These are phyloP conservation scores for Phialemonium atrogriseum DNA, from an alignment of 2,329 filamentous ascomycete species.

Conservation along the genomic window DNA sequence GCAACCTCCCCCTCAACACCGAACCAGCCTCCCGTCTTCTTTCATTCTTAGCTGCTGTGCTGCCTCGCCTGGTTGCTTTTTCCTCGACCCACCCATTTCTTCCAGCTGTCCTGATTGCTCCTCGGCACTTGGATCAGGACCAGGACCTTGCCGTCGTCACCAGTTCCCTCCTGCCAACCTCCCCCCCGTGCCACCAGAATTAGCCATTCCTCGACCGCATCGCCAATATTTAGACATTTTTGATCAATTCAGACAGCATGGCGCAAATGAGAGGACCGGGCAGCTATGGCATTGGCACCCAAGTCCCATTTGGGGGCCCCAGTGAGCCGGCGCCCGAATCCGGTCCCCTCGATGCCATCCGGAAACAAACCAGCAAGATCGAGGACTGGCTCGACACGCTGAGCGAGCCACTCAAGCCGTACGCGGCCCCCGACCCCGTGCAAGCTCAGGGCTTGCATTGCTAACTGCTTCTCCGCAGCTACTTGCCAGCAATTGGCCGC, in stretches of 20 bases:
- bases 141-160: no score
- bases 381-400: constrained; percentile 85
- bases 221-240: no score
- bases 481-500: constrained; percentile 88
- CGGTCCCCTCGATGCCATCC: constrained; percentile 77
- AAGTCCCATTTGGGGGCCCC: constrained; percentile 60
- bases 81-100: no score
- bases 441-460: constrained; percentile 3
- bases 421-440: constrained; percentile 31
- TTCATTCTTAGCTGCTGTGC: no score
- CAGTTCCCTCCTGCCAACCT: no score
- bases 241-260: constrained; percentile 21
- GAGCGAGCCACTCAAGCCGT: constrained; percentile 93
- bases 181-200: no score
- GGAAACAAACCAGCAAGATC: constrained; percentile 95
- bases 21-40: no score
- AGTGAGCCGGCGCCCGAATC: constrained; percentile 57
- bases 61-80: no score
- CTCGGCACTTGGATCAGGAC: no score
- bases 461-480: constrained; percentile 45
- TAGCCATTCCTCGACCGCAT: no score
- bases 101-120: no score
- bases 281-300: constrained; percentile 75
- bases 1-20: no score
- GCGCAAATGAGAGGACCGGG: constrained; percentile 55